Evolutionary conservation across 257 asterid genomes (phyloP).

Genomic region (Thymus quinquecostatus): DNA sequence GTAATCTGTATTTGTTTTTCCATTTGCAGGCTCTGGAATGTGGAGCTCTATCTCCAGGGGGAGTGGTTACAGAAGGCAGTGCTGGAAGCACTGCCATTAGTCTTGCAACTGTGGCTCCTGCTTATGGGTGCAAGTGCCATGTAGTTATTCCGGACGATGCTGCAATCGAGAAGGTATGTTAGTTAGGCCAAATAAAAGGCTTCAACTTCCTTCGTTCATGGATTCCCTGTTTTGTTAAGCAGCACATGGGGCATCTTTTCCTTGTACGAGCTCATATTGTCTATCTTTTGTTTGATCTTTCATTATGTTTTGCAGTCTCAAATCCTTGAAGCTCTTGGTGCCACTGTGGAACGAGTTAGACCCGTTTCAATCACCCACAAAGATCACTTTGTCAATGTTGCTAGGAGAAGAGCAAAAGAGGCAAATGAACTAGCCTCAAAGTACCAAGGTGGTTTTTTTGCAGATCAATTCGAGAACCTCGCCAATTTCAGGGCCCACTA

Average conservation of each 20-base stretch:
- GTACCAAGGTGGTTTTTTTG: conserved; percentile 84
- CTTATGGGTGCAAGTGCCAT: conserved; percentile 93
- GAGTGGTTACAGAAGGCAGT: conserved; percentile 94
- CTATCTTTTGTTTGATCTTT: too few relatives aligned
- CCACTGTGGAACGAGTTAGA: conserved; percentile 94
- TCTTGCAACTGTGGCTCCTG: conserved; percentile 96
- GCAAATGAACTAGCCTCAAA: conserved; percentile 62
- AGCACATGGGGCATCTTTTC: conserved; percentile 1
- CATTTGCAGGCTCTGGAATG: conserved; percentile 73
- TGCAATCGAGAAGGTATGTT: conserved; percentile 84
- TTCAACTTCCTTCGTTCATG: conserved; percentile 1
- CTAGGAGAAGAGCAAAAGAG: conserved; percentile 86
- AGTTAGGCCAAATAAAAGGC: background rate
- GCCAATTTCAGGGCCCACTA: conserved; percentile 94
- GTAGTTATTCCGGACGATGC: conserved; percentile 97
- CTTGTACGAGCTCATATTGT: background rate
- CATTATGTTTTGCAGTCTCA: conserved; percentile 75
- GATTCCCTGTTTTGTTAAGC: background rate
- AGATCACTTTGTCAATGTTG: conserved; percentile 92
- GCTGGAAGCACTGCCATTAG: conserved; percentile 99
- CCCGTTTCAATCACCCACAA: conserved; percentile 94
- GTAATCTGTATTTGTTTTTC: conserved; percentile 5
- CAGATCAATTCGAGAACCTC: conserved; percentile 94
- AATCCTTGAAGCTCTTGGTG: conserved; percentile 92
- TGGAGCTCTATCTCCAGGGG: conserved; percentile 79